phyloP scores from a whole-genome alignment of 176 grass and related monocot genomes.

The Musa troglodytarum region DNA sequence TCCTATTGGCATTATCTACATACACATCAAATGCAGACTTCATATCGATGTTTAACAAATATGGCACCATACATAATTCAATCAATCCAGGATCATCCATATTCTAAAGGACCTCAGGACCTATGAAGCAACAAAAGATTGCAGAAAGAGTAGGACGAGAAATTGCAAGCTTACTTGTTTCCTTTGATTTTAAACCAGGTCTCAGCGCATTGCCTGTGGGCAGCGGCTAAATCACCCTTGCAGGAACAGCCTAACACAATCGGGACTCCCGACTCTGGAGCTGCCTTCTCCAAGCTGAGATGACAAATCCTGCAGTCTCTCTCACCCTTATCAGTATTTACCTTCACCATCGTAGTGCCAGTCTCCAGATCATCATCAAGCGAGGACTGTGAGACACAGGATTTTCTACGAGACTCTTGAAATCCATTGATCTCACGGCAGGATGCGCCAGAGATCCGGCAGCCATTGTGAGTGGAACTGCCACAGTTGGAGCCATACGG shows the following conservation, averaged over 20 bases:
- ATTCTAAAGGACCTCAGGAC: neutral
- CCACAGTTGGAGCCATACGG: slow-evolving; percentile 26
- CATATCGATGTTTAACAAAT: neutral
- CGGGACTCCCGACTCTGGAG: slow-evolving; percentile 52
- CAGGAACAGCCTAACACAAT: slow-evolving; percentile 94
- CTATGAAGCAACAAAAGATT: neutral
- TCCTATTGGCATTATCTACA: neutral
- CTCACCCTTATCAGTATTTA: slow-evolving; percentile 48
- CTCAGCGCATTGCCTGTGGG: slow-evolving; percentile 95
- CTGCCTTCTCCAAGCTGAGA: slow-evolving; percentile 60
- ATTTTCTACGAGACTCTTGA: slow-evolving; percentile 37
- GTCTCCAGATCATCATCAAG: slow-evolving; percentile 68
- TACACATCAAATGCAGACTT: neutral
- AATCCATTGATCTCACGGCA: slow-evolving; percentile 18
- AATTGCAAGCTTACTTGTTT: slow-evolving; percentile 63
- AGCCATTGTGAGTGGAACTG: neutral
- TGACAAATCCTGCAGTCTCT: slow-evolving; percentile 93
- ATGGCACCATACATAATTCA: neutral
- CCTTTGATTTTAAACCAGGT: slow-evolving; percentile 99
- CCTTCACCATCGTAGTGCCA: slow-evolving; percentile 56
- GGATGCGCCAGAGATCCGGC: neutral
- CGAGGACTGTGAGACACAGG: slow-evolving; percentile 69
- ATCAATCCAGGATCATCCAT: neutral
- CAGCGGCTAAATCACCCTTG: slow-evolving; percentile 75
- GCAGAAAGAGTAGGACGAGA: neutral